Evolutionary conservation across 2,329 filamentous ascomycete genomes (phyloP), one percentile per base, ranked within the genome.

Genomic region (Zymoseptoria passerinii): DNA sequence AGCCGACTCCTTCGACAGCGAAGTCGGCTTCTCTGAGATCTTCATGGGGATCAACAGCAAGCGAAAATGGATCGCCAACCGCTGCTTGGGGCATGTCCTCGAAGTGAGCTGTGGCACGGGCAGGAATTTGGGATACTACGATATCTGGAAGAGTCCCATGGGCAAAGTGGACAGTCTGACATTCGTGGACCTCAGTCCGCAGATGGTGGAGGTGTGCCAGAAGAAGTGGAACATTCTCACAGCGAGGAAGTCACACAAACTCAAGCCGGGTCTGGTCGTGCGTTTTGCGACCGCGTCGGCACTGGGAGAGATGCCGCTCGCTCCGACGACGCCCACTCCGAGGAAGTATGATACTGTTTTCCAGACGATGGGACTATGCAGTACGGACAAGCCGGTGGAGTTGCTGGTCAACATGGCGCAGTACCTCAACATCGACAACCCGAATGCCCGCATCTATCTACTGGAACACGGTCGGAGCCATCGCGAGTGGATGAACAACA

Each of bases 311-410:
- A 77, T 79, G 64, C 73, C 73, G 7, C 70, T 73, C 8, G 74
- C 76, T 7, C 76, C 75, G 28, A 62, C 56, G 0, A 48, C 59
- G 2, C 60, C 61, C 0, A 50, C 27, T 8, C 61, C 63, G 2
- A 64, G 72, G 10, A 73, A 74, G 29, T 80, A 77, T 66, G 77
- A 79, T 57, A 79, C 77, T 1, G 76, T 80, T 48, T 67, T 80
- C 51, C 77, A 80, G 66, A 79, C 78, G 2, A 79, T 80, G 76
- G 78, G 78, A 5, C 68, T 80, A 7, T 80, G 78, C 69, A 78
- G 76, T 40, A 80, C 77, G 27, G 68, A 73, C 6, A 70, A 75
- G 53, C 78, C 78, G 2, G 73, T 73, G 35, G 69, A 70, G 58
- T 67, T 80, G 50, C 68, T 80, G 23, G 68, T 69, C 63, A 79